Evolutionary conservation across 257 asterid genomes (phyloP), one percentile per base, ranked within the genome.

Genomic region (Verbascum thapsus): DNA sequence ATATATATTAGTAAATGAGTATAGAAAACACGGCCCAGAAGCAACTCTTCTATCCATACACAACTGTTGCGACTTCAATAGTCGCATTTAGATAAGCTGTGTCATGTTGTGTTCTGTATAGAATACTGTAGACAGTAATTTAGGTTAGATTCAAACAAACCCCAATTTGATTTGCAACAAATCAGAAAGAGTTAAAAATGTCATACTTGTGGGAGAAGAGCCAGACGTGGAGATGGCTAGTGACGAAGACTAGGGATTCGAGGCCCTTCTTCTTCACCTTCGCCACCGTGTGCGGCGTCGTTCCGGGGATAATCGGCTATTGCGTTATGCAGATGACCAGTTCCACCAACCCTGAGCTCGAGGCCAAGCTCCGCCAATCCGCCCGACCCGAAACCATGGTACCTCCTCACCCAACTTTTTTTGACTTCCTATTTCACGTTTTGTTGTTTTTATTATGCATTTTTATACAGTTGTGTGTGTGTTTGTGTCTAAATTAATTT

Each of bases 231-330:
- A 81, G 96, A 74, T 87, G 97, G 97, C 37, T 89, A 32, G 95
- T 92, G 49, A 72, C 83, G 23, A 79, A 74, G 84, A 89, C 94
- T 8, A 73, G 88, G 75, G 98, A 92, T 12, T 92, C 97, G 5
- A 85, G 74, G 78, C 91, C 94, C 15, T 92, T 92, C 78, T 92
- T 92, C 81, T 17, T 88, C 11, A 67, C 85, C 37, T 92, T 92
- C 83, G 96, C 97, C 59, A 87, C 96, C 54, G 84, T 87, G 1
- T 89, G 95, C 82, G 98, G 95, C 74, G 92, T 92, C 45, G 68
- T 92, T 62, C 98, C 97, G n/a, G 96, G 95, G 12, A 61, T 79
- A 4, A 73, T 88, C 7, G 96, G 98, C 48, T 92, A 75, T 65
- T 79, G 86, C 52, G 95, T 92, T 26, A 92, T 92, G 97, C 84